phyloP scores from a whole-genome alignment of 495 filamentous ascomycete species.

The Gamarada debralockiae region DNA sequence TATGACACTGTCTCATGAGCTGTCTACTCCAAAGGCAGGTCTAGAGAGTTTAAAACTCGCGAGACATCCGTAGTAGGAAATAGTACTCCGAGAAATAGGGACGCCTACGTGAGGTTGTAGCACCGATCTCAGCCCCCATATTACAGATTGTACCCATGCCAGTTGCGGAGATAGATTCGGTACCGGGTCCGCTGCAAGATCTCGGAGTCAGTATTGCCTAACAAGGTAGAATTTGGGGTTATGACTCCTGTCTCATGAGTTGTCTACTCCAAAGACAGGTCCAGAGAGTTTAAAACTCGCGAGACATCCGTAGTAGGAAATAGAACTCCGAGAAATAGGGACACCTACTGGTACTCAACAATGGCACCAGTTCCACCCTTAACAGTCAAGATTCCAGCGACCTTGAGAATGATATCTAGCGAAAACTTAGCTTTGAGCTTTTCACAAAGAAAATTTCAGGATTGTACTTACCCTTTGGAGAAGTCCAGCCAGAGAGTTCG shows the following conservation, averaged over 20 bases:
- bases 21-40: no score
- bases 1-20: no score
- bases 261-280: no score
- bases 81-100: no score
- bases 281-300: no score
- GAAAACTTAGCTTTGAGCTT: constrained; percentile 10
- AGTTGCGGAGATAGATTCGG: constrained; percentile 58
- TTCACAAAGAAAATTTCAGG: constrained; percentile 6
- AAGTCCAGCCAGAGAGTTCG: constrained; percentile 85
- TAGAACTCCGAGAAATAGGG: no score
- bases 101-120: constrained; percentile 94
- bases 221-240: no score
- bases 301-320: no score
- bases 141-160: constrained; percentile 71
- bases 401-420: constrained; percentile 93
- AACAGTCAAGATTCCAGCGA: constrained; percentile 94
- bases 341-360: constrained; percentile 66
- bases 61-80: no score
- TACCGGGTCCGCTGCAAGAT: constrained; percentile 84
- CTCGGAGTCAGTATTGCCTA: no score
- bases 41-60: no score
- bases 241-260: no score
- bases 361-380: constrained; percentile 98
- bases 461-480: constrained; percentile 68
- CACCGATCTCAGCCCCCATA: constrained; percentile 89